These are phyloP conservation scores for Rhizopogon salebrosus DNA, from an alignment of 768 basidiomycete species.

Conservation along the genomic window DNA sequence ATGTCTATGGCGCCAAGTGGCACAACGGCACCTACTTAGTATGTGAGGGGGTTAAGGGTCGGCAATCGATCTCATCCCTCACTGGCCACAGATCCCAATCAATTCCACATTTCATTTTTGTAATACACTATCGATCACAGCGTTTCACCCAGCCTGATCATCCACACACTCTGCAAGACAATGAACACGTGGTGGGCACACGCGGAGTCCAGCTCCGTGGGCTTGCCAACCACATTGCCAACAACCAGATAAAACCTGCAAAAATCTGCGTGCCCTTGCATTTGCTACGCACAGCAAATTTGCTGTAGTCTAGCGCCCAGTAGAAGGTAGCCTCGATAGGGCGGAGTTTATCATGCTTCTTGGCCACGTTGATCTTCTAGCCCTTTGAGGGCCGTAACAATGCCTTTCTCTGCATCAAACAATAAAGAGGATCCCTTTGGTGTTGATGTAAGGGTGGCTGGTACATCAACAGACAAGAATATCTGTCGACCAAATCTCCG, in stretches of 20 bases:
- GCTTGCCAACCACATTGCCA: background rate
- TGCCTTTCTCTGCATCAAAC: constrained; percentile 56
- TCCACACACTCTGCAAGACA: background rate
- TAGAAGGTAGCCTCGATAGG: background rate
- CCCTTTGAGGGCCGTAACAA: constrained; percentile 43
- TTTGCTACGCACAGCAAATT: background rate
- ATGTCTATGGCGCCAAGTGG: constrained; percentile 9
- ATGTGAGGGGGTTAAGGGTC: constrained; percentile 25
- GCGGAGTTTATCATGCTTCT: background rate
- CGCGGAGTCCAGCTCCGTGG: background rate
- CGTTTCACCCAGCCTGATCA: background rate
- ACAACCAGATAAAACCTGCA: background rate
- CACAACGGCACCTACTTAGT: constrained; percentile 11
- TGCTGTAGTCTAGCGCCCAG: background rate
- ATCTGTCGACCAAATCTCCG: constrained; percentile 61
- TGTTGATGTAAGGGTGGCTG: constrained; percentile 31
- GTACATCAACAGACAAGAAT: constrained; percentile 67
- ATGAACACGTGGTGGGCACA: background rate
- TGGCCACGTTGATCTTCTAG: constrained; percentile 15
- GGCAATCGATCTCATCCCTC: constrained; percentile 15
- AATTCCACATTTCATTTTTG: background rate
- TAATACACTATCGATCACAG: background rate
- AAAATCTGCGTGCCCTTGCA: background rate
- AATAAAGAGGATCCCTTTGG: constrained; percentile 44
- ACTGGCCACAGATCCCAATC: constrained; percentile 3